phyloP scores from a whole-genome alignment of 768 basidiomycete species.

The Ramaria sp. region DNA sequence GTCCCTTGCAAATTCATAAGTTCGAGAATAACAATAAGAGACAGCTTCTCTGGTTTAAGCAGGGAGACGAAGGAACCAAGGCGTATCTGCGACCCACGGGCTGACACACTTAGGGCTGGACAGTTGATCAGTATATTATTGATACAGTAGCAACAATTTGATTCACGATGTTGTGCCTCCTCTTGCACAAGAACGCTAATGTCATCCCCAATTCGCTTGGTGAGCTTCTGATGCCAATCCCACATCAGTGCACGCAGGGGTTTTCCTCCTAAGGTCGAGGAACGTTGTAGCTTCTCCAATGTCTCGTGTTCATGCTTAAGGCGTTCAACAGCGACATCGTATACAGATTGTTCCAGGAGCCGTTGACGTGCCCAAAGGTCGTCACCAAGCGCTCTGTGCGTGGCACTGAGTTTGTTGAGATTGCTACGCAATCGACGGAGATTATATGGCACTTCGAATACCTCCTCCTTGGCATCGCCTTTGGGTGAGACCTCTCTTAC shows the following conservation, averaged over 20 bases:
- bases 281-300: conserved; percentile 35
- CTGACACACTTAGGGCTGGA: conserved; percentile 5
- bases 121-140: neutral
- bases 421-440: conserved; percentile 60
- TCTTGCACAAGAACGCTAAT: conserved; percentile 33
- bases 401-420: conserved; percentile 50
- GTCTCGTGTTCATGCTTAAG: conserved; percentile 51
- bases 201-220: conserved; percentile 37
- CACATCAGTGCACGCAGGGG: conserved; percentile 76
- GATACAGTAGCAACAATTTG: neutral
- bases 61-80: conserved; percentile 68
- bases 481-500: neutral
- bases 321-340: conserved; percentile 69
- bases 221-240: conserved; percentile 67
- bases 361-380: conserved; percentile 70
- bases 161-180: conserved; percentile 20
- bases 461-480: conserved; percentile 10
- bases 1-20: conserved; percentile 71
- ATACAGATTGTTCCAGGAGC: conserved; percentile 75
- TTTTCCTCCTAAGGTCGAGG: conserved; percentile 28
- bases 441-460: conserved; percentile 57
- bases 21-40: conserved; percentile 83
- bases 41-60: conserved; percentile 67
- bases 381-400: conserved; percentile 51
- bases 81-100: conserved; percentile 8